Evolutionary conservation across 306 rosid species (phyloP).

Genomic region (Carpinus viminea): DNA sequence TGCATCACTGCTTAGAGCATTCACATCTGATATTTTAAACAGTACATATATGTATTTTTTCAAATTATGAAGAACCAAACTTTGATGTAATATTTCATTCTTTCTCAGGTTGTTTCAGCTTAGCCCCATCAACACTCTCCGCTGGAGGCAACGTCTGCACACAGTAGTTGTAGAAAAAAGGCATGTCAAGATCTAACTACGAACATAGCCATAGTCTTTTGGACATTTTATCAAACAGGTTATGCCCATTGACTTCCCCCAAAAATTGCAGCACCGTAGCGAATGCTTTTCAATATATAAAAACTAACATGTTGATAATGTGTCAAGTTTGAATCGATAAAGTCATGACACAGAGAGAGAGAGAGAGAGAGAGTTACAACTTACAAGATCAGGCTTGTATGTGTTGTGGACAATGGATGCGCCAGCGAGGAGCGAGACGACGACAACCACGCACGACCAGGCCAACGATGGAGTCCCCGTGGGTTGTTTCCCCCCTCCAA

Average conservation of each 20-base stretch:
- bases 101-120: neutral
- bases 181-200: neutral
- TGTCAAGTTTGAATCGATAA: neutral
- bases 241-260: neutral
- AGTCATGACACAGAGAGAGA: neutral
- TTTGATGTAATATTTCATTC: neutral
- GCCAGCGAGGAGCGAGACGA: conserved; percentile 9
- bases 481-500: too few species aligned
- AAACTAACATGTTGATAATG: neutral
- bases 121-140: neutral
- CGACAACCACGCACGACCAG: too few species aligned
- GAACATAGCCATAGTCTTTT: neutral
- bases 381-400: conserved; percentile 5
- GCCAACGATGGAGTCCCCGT: too few species aligned
- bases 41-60: too few species aligned
- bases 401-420: conserved; percentile 9
- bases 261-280: neutral
- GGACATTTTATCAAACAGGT: conserved; percentile 5
- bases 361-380: too few species aligned
- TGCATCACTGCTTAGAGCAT: too few species aligned
- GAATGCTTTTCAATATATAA: neutral
- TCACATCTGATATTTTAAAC: too few species aligned
- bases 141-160: conserved; percentile 9
- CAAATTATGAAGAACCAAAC: too few species aligned
- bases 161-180: neutral